Percentiles rank a stretch among this genome's conserved stretches.
phyloP scores from a whole-genome alignment of 345 rosid species.

The Murraya paniculata region DNA sequence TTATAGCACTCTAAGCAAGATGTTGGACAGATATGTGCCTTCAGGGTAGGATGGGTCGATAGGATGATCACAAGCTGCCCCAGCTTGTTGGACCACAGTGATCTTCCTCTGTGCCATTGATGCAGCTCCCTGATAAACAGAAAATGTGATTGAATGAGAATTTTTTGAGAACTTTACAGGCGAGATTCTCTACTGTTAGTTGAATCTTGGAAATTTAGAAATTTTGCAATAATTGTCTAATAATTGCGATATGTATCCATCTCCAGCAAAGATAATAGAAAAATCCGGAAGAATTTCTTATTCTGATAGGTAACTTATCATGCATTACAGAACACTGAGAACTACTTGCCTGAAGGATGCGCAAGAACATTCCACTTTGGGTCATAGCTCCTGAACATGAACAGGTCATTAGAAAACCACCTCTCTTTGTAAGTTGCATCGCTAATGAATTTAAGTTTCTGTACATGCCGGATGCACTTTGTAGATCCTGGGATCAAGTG shows the following conservation, averaged over 20 bases:
- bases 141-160: neutral
- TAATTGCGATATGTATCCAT: neutral
- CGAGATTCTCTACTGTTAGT: neutral
- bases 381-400: slow-evolving; percentile 97
- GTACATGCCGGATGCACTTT: slow-evolving; percentile 75
- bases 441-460: slow-evolving; percentile 76
- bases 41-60: slow-evolving; percentile 82
- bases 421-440: slow-evolving; percentile 68
- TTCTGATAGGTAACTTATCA: neutral
- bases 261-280: neutral
- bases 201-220: neutral
- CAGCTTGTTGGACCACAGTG: slow-evolving; percentile 58
- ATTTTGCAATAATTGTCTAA: neutral
- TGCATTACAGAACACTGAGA: neutral
- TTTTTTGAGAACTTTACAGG: neutral
- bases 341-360: slow-evolving; percentile 57
- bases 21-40: slow-evolving; percentile 71
- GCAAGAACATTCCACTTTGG: slow-evolving; percentile 72
- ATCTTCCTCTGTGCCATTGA: slow-evolving; percentile 60
- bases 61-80: slow-evolving; percentile 91
- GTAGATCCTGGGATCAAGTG: slow-evolving; percentile 48
- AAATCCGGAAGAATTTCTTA: neutral
- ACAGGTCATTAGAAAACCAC: slow-evolving; percentile 90
- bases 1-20: slow-evolving; percentile 56
- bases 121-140: slow-evolving; percentile 56